A percentile compares a stretch with the other conserved stretches of the same genome.
phyloP scores from a whole-genome alignment of 371 early-diverging fungal genomes.

The Actinomortierella ambigua region DNA sequence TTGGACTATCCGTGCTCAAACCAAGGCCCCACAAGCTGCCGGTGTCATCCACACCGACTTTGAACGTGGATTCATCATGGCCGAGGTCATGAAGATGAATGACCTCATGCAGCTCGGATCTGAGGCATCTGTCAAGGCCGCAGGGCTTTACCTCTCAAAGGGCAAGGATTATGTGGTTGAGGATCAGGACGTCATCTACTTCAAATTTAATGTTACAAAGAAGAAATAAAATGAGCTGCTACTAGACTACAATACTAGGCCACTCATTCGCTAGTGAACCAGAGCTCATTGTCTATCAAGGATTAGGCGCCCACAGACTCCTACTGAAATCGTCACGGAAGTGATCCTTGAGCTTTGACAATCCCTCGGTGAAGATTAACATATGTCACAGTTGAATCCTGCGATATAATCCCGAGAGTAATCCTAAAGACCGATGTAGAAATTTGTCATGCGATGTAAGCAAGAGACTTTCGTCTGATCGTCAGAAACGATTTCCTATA shows the following conservation, averaged over 20 bases:
- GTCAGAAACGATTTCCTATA: neutral
- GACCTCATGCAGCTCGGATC: conserved; percentile 74
- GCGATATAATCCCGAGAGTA: conserved; percentile 21
- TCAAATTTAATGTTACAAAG: conserved; percentile 73
- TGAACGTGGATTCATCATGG: conserved; percentile 97
- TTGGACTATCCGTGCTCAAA: conserved; percentile 92
- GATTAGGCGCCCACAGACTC: too few species aligned
- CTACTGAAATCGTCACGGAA: too few species aligned
- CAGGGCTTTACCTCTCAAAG: conserved; percentile 93
- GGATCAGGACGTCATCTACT: conserved; percentile 91
- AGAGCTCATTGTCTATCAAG: too few species aligned
- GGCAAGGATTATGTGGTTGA: conserved; percentile 96
- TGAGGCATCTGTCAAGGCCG: conserved; percentile 92
- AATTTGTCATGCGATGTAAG: neutral
- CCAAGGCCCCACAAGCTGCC: conserved; percentile 97
- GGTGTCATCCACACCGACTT: conserved; percentile 97
- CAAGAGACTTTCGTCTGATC: neutral
- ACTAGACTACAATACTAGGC: too few species aligned
- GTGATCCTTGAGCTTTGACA: too few species aligned
- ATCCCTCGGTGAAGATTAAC: conserved; percentile 21
- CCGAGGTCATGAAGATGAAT: conserved; percentile 89
- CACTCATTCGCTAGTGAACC: too few species aligned
- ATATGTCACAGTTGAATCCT: conserved; percentile 36
- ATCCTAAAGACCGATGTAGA: conserved; percentile 11
- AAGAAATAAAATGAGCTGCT: conserved; percentile 53